Evolutionary conservation across 2,329 filamentous ascomycete species (phyloP).

Genomic region (Penicillium sp.): DNA sequence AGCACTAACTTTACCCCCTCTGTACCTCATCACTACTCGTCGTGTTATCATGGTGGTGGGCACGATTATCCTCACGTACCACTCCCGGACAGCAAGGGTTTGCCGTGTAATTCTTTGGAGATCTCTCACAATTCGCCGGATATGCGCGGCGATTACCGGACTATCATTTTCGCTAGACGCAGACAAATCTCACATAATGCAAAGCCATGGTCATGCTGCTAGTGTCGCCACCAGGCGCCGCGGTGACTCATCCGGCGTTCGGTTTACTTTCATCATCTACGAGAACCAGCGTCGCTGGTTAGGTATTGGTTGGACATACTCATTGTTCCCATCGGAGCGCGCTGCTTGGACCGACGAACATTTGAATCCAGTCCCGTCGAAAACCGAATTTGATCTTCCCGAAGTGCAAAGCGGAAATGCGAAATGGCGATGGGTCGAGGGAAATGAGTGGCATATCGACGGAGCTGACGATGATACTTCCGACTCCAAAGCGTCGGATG

Average conservation of each 20-base stretch:
- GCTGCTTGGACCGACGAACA: conserved; percentile 96
- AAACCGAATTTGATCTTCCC: conserved; percentile 72
- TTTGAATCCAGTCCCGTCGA: conserved; percentile 76
- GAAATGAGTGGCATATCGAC: conserved; percentile 85
- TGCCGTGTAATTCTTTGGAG: conserved; percentile 89
- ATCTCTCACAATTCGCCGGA: conserved; percentile 72
- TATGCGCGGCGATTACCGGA: conserved; percentile 77
- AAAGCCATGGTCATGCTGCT: conserved; percentile 52
- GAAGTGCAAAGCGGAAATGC: conserved; percentile 68
- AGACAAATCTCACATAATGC: conserved; percentile 35
- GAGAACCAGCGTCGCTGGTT: conserved; percentile 97
- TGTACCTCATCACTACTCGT: conserved; percentile 83
- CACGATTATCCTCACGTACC: conserved; percentile 87
- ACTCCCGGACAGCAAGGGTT: conserved; percentile 83
- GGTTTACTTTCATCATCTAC: conserved; percentile 95
- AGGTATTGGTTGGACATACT: conserved; percentile 92
- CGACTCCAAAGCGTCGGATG: conserved; percentile 53
- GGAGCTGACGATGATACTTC: conserved; percentile 55
- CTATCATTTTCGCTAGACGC: conserved; percentile 64
- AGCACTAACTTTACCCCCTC: conserved; percentile 76
- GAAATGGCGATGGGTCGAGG: conserved; percentile 81
- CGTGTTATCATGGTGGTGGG: conserved; percentile 84
- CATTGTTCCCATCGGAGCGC: conserved; percentile 87
- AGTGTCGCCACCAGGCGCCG: conserved; percentile 52
- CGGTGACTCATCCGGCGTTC: conserved; percentile 72